Evolutionary conservation across 2,329 filamentous ascomycete genomes (phyloP), one percentile per base, ranked within the genome.

Genomic region (Chrysoporthe austroafricana): DNA sequence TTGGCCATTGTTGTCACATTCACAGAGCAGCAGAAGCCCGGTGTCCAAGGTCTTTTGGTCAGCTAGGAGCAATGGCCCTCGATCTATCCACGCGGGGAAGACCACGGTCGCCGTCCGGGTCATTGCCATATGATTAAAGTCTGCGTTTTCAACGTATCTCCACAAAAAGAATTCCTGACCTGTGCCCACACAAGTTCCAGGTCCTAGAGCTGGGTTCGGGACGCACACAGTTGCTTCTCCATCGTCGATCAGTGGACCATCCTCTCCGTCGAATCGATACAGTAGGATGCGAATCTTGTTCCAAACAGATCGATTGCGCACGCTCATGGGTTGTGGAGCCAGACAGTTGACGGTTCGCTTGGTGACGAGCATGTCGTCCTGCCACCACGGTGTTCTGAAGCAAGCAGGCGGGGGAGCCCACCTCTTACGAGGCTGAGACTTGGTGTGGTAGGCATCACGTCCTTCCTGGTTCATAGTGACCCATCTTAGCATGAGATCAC

Each of bases 261-360:
- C 62, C 16, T 44, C 62, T 2, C 50, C 62, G 26, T 57, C 52
- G 8, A 64, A 36, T 13, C 18, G n/a, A 58, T 64, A 64, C 3
- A 64, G 52, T n/a, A 57, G n/a, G 26, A 64, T 64, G 2, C 50
- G 62, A 8, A 58, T 18, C 42, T 64, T 64, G 50, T 39, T 9
- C 21, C 39, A 46, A 3, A 34, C 6, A 9, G 50, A 21, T 34
- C 62, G 62, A 4, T 64, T 32, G 21, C 52, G 50, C 2, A 39
- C 34, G 21, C 14, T 57, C 62, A 58, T 58, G 16, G 50, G 62
- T 21, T 64, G 62, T 4, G 62, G 39, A 2, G 32, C 21, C 2
- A 64, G 5, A 36, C 62, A 64, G 39, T 64, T 46, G 36, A 64
- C 36, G 3, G 13, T 36, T 14, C 34, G 32, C 21, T n/a, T 14